Conservation (phyloP, 2,329 filamentous ascomycete species). For the Neodidymelliopsis sp. region DNA sequence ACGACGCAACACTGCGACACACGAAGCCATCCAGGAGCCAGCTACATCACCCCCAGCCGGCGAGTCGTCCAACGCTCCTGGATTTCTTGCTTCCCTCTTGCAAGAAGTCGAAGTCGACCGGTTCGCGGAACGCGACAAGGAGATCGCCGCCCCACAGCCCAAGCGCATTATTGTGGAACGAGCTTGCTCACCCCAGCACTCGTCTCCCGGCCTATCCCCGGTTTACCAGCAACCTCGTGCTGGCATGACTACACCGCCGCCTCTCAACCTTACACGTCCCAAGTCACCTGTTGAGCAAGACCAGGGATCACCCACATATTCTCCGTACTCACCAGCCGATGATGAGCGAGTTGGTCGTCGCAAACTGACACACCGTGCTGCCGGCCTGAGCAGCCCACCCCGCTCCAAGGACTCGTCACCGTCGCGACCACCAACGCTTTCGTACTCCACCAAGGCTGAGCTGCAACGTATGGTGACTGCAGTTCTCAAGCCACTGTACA, state of each 20-base stretch:
- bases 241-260: slow-evolving; percentile 74
- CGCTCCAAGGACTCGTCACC: slow-evolving; percentile 73
- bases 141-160: slow-evolving; percentile 50
- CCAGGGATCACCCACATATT: slow-evolving; percentile 72
- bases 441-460: slow-evolving; percentile 83
- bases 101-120: slow-evolving; percentile 77
- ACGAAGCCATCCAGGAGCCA: slow-evolving; percentile 26
- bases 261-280: slow-evolving; percentile 64
- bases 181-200: slow-evolving; percentile 55
- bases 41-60: slow-evolving; percentile 29
- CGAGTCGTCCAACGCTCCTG: slow-evolving; percentile 62
- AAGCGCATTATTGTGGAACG: slow-evolving; percentile 51
- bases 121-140: slow-evolving; percentile 45
- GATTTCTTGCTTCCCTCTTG: slow-evolving; percentile 84
- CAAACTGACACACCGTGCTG: slow-evolving; percentile 38
- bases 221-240: slow-evolving; percentile 69
- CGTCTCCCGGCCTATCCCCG: slow-evolving; percentile 74
- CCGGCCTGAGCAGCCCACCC: slow-evolving; percentile 50
- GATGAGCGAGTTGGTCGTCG: slow-evolving; percentile 50
- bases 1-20: slow-evolving; percentile 37
- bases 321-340: slow-evolving; percentile 65
- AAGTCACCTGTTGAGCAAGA: slow-evolving; percentile 62
- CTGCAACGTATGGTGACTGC: slow-evolving; percentile 88
- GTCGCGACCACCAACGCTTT: slow-evolving; percentile 67
- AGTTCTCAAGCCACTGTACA: slow-evolving; percentile 83